A percentile compares a stretch with the other conserved stretches of the same genome.
Conservation (phyloP, 768 basidiomycete genomes). For the Antrodiella citrinella region DNA sequence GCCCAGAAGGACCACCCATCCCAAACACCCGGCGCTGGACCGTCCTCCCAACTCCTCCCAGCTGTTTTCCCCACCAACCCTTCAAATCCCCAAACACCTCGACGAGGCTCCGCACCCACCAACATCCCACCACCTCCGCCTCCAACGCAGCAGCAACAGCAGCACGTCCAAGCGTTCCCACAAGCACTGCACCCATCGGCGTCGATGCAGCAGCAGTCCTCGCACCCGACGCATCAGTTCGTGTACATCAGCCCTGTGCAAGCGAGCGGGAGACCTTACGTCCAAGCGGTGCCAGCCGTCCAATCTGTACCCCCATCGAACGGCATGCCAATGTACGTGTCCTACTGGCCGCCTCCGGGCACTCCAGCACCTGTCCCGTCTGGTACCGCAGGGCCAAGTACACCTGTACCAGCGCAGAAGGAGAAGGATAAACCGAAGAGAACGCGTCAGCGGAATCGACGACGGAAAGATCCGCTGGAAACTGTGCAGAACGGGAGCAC, state of each 20-base stretch:
- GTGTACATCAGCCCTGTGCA: neutral
- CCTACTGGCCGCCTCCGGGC: neutral
- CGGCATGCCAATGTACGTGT: neutral
- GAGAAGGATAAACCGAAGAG: too few species aligned
- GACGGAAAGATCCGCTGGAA: neutral
- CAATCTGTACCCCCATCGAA: neutral
- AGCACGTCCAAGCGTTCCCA: neutral
- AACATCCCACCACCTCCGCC: too few species aligned
- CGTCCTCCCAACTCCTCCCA: neutral
- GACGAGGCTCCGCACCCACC: neutral
- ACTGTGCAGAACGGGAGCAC: conserved; percentile 15
- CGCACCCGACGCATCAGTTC: neutral
- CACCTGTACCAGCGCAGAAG: neutral
- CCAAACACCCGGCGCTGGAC: neutral
- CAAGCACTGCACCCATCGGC: neutral
- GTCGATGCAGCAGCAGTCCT: too few species aligned
- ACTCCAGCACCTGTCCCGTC: too few species aligned
- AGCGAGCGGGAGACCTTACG: neutral
- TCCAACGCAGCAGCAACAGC: neutral
- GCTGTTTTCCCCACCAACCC: neutral
- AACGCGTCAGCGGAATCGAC: neutral
- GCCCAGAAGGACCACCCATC: neutral
- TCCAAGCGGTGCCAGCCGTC: too few species aligned
- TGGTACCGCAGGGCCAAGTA: neutral
- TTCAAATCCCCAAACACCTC: neutral